Evolutionary conservation across 2,329 filamentous ascomycete genomes (phyloP).

Genomic region (Coniosporium tulheliwenetii): DNA sequence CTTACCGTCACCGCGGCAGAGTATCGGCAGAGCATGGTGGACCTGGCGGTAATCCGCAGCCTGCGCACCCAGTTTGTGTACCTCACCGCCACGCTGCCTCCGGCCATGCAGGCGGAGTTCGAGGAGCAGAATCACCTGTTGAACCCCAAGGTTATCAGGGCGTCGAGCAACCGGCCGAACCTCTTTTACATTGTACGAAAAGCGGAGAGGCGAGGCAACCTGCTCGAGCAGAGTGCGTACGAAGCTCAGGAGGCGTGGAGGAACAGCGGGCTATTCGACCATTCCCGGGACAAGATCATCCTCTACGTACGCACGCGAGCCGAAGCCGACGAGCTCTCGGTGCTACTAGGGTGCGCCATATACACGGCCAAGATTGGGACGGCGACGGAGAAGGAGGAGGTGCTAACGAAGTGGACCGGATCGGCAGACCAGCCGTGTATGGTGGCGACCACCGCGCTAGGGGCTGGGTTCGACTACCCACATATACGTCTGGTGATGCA

Average conservation of each 20-base stretch:
- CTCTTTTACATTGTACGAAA: background rate
- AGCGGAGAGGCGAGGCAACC: background rate
- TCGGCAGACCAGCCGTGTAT: conserved; percentile 1
- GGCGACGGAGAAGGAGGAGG: too few relatives aligned
- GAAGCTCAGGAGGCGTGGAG: too few relatives aligned
- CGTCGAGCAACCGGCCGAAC: background rate
- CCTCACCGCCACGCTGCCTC: too few relatives aligned
- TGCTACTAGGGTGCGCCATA: conserved; percentile 1
- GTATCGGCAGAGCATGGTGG: background rate
- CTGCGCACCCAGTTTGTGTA: conserved; percentile 2
- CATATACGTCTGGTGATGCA: too few relatives aligned
- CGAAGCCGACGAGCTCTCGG: conserved; percentile 1
- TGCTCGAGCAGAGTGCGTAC: conserved; percentile 1
- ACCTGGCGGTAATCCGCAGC: background rate
- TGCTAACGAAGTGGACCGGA: conserved; percentile 1
- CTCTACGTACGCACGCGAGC: conserved; percentile 1
- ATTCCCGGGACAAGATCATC: too few relatives aligned
- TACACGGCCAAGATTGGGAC: too few relatives aligned
- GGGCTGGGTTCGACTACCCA: too few relatives aligned
- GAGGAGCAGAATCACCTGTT: too few relatives aligned
- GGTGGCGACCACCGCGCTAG: conserved; percentile 4
- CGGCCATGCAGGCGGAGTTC: too few relatives aligned
- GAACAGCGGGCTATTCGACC: too few relatives aligned
- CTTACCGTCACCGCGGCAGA: conserved; percentile 2
- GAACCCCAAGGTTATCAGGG: too few relatives aligned